Conservation (phyloP, 495 filamentous ascomycete species). For the Neurospora sp. region DNA sequence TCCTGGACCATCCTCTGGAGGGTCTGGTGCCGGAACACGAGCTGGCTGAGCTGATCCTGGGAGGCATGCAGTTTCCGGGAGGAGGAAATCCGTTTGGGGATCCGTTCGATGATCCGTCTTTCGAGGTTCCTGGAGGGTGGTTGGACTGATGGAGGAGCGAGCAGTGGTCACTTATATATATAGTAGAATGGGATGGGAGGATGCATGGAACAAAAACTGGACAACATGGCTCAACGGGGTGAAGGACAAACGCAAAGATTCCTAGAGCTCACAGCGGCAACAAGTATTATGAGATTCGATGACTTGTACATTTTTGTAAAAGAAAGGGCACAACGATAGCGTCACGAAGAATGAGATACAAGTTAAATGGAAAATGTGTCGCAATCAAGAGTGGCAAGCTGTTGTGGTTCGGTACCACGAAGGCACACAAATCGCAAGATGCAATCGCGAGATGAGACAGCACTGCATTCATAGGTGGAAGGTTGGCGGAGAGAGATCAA, state of each 20-base stretch:
- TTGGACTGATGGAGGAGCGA: neutral
- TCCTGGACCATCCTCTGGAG: neutral
- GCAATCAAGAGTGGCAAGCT: neutral
- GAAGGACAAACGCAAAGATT: neutral
- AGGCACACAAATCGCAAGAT: neutral
- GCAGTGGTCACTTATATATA: neutral
- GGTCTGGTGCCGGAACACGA: neutral
- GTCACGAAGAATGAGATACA: neutral
- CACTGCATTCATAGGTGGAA: neutral
- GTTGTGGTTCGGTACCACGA: neutral
- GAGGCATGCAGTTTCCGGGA: neutral
- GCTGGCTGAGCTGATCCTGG: neutral
- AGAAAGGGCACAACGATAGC: neutral
- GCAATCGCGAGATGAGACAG: neutral
- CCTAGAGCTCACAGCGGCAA: neutral
- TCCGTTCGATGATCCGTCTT: neutral
- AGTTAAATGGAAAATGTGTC: neutral
- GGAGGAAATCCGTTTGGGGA: neutral
- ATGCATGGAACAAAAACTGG: neutral
- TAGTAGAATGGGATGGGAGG: neutral
- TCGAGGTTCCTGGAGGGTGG: neutral
- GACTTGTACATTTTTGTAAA: neutral
- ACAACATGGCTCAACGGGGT: neutral
- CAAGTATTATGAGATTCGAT: neutral
- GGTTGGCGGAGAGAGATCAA: neutral